Evolutionary conservation across 2,329 filamentous ascomycete species (phyloP), one percentile per base, ranked within the genome.

Genomic region (Alternaria sp.): DNA sequence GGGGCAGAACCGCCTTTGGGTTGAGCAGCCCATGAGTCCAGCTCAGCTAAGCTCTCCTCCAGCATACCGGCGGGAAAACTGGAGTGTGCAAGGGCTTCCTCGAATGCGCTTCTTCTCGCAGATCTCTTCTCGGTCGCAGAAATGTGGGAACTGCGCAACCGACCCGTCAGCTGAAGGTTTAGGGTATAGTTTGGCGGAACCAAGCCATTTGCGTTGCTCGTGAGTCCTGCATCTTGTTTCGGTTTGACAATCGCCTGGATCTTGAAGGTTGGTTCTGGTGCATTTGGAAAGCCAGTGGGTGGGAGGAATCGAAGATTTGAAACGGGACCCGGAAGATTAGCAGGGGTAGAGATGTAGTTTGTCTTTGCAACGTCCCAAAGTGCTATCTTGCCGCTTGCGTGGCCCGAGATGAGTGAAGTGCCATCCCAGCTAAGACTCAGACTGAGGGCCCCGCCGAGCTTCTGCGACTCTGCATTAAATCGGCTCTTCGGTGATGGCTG

Each of bases 401-500:
- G 93, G 5, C 93, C 93, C 3, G 93, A 93, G 26, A 97, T 78
- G 23, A 97, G 80, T 7, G 83, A 85, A 41, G 89, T 93, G 26
- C 92, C 91, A 74, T 97, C 94, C 77, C 95, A 93, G 71, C 87
- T 93, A 52, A 96, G 78, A 21, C 85, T 85, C 56, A 97, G 74
- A 69, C 90, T 91, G 24, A 88, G 84, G 4, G 85, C 85, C 11
- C 86, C 82, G 11, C 91, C 91, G 21, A 85, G 83, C 51, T 92
- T 87, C 44, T 84, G 80, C 34, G 88, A 86, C 6, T 85, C 82
- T 58, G 86, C 78, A 70, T 65, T 71, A 60, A 86, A 82, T 24
- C 75, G 69, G 8, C 76, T 76, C 44, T 74, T 72, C 14, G 70
- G 53, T 3, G 75, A 59, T 13, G 80, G 79, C 52, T 81, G 79